A percentile compares a stretch with the other conserved stretches of the same genome.
Conservation (phyloP, 1,139 yeast species). For the Protomyces arabidopsidicola region DNA sequence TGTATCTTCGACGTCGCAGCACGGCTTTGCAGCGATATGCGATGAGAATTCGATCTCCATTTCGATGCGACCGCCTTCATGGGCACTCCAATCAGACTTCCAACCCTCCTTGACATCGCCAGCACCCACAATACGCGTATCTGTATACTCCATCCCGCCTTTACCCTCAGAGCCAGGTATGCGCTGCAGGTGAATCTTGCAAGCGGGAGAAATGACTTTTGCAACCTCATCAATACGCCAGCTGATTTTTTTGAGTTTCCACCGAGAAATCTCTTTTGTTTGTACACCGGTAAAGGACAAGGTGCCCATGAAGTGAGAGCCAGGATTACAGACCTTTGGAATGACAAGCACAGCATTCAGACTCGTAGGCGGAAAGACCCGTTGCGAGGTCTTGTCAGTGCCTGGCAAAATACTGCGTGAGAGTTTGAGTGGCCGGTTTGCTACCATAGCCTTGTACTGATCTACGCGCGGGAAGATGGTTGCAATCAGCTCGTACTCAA, state of each 20-base stretch:
- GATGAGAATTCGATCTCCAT: conserved; percentile 36
- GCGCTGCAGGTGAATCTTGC: conserved; percentile 48
- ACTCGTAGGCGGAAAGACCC: conserved; percentile 94
- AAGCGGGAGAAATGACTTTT: conserved; percentile 56
- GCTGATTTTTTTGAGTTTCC: conserved; percentile 85
- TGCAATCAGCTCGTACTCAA: conserved; percentile 73
- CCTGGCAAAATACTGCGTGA: conserved; percentile 75
- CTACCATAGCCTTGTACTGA: conserved; percentile 39
- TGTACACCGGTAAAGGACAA: conserved; percentile 75
- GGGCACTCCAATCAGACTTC: conserved; percentile 73
- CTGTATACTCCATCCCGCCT: conserved; percentile 58
- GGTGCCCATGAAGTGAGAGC: conserved; percentile 77
- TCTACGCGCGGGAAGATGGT: conserved; percentile 47
- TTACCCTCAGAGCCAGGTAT: conserved; percentile 28
- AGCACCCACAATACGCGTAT: conserved; percentile 61
- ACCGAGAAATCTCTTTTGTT: conserved; percentile 53
- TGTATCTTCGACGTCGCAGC: conserved; percentile 52
- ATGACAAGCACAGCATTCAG: conserved; percentile 79
- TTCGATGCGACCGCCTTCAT: conserved; percentile 34
- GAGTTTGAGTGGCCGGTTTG: conserved; percentile 66
- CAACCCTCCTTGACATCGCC: conserved; percentile 88
- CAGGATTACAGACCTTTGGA: conserved; percentile 86
- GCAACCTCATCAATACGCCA: conserved; percentile 89
- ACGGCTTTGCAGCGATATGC: conserved; percentile 44
- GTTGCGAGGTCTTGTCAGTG: conserved; percentile 75